Percentiles rank a stretch among this genome's conserved stretches.
Evolutionary conservation across 1,139 yeast genomes (phyloP).

Genomic region (Geotrichum australiense): DNA sequence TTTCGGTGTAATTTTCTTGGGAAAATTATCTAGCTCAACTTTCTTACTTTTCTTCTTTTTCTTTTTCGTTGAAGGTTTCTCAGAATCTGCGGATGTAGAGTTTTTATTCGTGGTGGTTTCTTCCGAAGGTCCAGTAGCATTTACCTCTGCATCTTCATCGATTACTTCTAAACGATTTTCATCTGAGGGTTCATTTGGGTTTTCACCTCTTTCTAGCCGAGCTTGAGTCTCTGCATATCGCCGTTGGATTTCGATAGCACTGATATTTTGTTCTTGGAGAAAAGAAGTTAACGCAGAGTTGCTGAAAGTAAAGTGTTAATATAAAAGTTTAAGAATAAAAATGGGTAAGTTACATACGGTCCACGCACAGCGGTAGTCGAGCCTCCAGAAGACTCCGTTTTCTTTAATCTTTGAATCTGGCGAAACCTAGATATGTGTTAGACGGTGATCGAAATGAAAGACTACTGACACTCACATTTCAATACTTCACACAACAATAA

Average conservation of each 20-base stretch:
- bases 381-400: slow-evolving; percentile 6
- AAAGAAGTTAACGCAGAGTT: slow-evolving; percentile 41
- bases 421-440: slow-evolving; percentile 11
- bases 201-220: slow-evolving; percentile 21
- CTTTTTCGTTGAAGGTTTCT: neutral
- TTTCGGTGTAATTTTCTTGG: neutral
- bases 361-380: slow-evolving; percentile 23
- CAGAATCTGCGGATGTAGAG: slow-evolving; percentile 9
- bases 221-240: slow-evolving; percentile 42
- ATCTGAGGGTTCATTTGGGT: too few relatives aligned
- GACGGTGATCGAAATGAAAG: too few relatives aligned
- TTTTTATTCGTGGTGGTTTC: slow-evolving; percentile 11
- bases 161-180: slow-evolving; percentile 16
- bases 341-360: slow-evolving; percentile 23
- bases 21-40: slow-evolving; percentile 1
- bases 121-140: slow-evolving; percentile 15
- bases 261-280: slow-evolving; percentile 53
- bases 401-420: slow-evolving; percentile 11
- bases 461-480: too few relatives aligned
- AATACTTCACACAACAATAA: too few relatives aligned
- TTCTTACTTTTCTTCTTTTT: slow-evolving; percentile 1
- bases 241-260: slow-evolving; percentile 58
- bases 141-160: slow-evolving; percentile 18
- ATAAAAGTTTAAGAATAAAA: neutral
- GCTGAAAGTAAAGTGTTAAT: slow-evolving; percentile 19